Conservation (phyloP, 345 rosid genomes). For the Linum usitatissimum region DNA sequence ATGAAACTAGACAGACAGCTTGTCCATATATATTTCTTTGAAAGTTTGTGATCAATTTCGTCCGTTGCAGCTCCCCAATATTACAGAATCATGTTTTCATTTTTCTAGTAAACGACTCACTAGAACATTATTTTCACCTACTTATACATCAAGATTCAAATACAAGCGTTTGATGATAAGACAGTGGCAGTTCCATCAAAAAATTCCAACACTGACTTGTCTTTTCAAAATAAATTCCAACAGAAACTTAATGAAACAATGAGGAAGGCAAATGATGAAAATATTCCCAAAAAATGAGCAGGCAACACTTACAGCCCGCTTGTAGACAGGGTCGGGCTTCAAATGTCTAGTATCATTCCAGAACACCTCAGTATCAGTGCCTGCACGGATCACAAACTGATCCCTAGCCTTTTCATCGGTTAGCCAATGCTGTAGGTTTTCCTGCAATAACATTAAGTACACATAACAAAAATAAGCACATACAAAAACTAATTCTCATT, state of each 20-base stretch:
- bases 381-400: conserved; percentile 87
- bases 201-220: too few species aligned
- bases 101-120: too few species aligned
- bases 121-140: not conserved
- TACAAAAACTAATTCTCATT: not conserved
- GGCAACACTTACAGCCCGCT: conserved; percentile 57
- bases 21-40: not conserved
- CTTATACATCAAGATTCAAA: not conserved
- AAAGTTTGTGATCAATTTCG: not conserved
- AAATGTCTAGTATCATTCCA: conserved; percentile 93
- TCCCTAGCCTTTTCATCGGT: conserved; percentile 90
- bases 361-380: conserved; percentile 78
- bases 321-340: conserved; percentile 86
- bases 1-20: not conserved
- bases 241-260: too few species aligned
- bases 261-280: not conserved
- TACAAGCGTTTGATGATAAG: not conserved
- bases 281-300: not conserved
- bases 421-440: conserved; percentile 89
- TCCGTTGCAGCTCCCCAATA: too few species aligned
- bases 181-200: too few species aligned
- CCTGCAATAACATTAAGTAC: conserved; percentile 31
- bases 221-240: too few species aligned
- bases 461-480: not conserved
- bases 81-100: not conserved